Conservation (phyloP, 441 rosid species). For the Aleurites moluccanus region DNA sequence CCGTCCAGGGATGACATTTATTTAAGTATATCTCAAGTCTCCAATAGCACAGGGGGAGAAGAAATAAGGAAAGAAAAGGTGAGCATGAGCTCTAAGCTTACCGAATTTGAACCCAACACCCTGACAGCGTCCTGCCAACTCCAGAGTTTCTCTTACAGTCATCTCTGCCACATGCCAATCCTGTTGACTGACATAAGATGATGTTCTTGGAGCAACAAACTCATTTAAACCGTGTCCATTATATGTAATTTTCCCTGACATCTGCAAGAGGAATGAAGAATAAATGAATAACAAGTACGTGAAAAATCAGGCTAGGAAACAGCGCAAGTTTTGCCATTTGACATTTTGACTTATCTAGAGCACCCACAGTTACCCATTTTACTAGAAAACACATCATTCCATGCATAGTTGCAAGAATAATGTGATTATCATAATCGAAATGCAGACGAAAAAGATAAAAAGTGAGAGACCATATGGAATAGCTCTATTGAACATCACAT, state of each 20-base stretch:
- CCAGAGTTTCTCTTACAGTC: conserved; percentile 90
- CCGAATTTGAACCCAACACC: conserved; percentile 97
- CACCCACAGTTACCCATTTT: background rate
- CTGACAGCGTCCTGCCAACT: conserved; percentile 92
- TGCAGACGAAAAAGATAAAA: background rate
- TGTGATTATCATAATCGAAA: background rate
- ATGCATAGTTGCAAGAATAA: background rate
- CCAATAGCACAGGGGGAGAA: background rate
- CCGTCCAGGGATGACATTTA: background rate
- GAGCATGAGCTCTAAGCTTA: conserved; percentile 33
- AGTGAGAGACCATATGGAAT: background rate
- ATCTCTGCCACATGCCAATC: conserved; percentile 96
- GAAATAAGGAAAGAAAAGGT: background rate
- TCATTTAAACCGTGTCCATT: conserved; percentile 78
- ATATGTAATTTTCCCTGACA: conserved; percentile 76
- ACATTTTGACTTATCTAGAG: background rate
- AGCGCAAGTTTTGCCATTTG: background rate
- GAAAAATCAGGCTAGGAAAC: background rate
- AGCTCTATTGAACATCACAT: background rate
- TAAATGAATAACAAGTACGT: background rate
- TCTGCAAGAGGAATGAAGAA: conserved; percentile 40
- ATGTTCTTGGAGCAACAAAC: conserved; percentile 91
- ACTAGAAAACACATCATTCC: background rate
- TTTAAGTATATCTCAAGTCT: background rate
- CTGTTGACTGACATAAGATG: conserved; percentile 96